Evolutionary conservation across 805 yeast genomes (phyloP), one percentile per base, ranked within the genome.

Genomic region (Metschnikowia lachancei): DNA sequence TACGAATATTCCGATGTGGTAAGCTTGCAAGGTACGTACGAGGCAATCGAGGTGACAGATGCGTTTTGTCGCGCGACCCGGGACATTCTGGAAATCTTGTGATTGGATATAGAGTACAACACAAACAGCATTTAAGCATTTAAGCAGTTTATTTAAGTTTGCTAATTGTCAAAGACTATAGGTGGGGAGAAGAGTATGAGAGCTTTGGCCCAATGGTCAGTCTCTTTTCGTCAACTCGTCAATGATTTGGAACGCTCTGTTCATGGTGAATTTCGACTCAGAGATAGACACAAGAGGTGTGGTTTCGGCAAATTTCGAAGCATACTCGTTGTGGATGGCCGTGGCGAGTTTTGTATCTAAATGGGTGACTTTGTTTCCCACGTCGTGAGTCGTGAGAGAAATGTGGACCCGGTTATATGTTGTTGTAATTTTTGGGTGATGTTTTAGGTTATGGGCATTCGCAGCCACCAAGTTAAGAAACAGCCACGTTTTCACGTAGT

Each of bases 21-120:
- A 1, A 85, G 87, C 55, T 69, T 88, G 53, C 97, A 91, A 63
- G 99, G 99, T 38, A 85, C 88, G 3, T 94, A 94, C 61, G 96
- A 91, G 65, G 97, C 97, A 5, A 78, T 89, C 36, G 90, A 85
- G 60, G 81, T 94, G n/a, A 80, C 80, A 37, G 99, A 94, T 67
- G 85, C 87, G 8, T 85, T 70, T 65, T 94, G 99, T 73, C 42
- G 37, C 30, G 66, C 64, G 12, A 44, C 46, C 38, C 44, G 60
- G 46, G 54, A 50, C 16, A 43, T 53, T 13, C 41, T 36, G 30
- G 57, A 53, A 17, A 41, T 53, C 37, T 49, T 53, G 39, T 45
- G 35, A 35, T 22, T 17, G n/a, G 11, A 26, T 41, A 19, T 24
- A 30, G 31, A 33, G 22, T n/a, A 31, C 20, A 40, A 24, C 9